Conservation (phyloP, 306 rosid genomes). For the Cicer yamashitae region DNA sequence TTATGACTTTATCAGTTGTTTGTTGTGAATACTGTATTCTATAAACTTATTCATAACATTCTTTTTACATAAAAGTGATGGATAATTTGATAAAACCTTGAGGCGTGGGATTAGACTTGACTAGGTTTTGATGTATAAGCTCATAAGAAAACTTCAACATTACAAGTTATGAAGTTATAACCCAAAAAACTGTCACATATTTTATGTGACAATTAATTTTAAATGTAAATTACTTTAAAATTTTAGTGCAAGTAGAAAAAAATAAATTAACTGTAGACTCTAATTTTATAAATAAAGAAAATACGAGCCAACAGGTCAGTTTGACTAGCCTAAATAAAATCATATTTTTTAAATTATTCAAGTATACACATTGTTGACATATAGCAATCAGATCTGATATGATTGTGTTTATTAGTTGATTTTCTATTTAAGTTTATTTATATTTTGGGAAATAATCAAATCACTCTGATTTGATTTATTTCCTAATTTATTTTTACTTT, state of each 20-base stretch:
- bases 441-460: too few relatives aligned
- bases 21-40: neutral
- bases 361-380: too few relatives aligned
- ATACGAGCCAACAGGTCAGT: neutral
- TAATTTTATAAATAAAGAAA: neutral
- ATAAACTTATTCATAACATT: neutral
- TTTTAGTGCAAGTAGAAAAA: neutral
- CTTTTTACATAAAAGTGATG: conserved; percentile 4
- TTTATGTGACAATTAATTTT: conserved; percentile 5
- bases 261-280: neutral
- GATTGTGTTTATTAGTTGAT: too few relatives aligned
- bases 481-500: too few relatives aligned
- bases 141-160: neutral
- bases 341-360: neutral
- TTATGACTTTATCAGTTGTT: conserved; percentile 1
- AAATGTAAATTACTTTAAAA: neutral
- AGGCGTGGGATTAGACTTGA: conserved; percentile 11
- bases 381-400: too few relatives aligned
- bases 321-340: neutral
- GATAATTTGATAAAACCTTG: conserved; percentile 4
- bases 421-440: too few relatives aligned
- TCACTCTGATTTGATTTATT: too few relatives aligned
- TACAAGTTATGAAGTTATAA: neutral
- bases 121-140: conserved; percentile 3
- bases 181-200: neutral